A percentile compares a stretch with the other conserved stretches of the same genome.
phyloP scores from a whole-genome alignment of 345 rosid species.

The Rhodamnia rubescens region DNA sequence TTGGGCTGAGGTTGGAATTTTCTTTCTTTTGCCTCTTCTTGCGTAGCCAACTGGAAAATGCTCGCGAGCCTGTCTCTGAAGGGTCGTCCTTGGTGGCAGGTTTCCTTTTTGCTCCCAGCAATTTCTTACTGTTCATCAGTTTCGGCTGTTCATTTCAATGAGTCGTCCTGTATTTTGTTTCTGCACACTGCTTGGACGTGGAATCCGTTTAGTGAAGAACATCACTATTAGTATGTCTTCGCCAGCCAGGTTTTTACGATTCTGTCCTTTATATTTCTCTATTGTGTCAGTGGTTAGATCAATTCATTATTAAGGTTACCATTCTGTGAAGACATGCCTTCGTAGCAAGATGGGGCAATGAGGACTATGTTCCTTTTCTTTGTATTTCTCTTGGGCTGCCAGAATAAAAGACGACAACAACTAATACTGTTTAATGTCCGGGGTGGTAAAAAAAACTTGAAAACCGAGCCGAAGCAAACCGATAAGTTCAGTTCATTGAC shows the following conservation, averaged over 20 bases:
- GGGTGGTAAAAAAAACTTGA: neutral
- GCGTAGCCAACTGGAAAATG: conserved; percentile 60
- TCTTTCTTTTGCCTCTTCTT: conserved; percentile 3
- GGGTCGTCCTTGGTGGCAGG: conserved; percentile 59
- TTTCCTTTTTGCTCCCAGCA: neutral
- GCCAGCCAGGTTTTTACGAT: neutral
- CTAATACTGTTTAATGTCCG: neutral
- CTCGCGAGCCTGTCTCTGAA: conserved; percentile 33
- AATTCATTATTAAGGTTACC: neutral
- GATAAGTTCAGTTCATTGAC: neutral
- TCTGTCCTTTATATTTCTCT: neutral
- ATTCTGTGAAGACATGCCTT: neutral
- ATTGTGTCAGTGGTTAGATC: neutral
- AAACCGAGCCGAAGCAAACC: neutral
- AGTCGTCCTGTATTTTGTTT: neutral
- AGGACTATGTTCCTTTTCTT: neutral
- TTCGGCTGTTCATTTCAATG: neutral
- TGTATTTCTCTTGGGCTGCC: neutral
- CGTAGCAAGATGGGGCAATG: neutral
- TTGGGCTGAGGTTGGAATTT: neutral
- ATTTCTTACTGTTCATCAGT: neutral
- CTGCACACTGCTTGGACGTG: neutral
- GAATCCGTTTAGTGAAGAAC: neutral
- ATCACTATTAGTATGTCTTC: neutral
- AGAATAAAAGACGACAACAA: neutral